These are phyloP conservation scores for Xylogone sp. DNA, from an alignment of 2,329 filamentous ascomycete genomes.

Conservation along the genomic window DNA sequence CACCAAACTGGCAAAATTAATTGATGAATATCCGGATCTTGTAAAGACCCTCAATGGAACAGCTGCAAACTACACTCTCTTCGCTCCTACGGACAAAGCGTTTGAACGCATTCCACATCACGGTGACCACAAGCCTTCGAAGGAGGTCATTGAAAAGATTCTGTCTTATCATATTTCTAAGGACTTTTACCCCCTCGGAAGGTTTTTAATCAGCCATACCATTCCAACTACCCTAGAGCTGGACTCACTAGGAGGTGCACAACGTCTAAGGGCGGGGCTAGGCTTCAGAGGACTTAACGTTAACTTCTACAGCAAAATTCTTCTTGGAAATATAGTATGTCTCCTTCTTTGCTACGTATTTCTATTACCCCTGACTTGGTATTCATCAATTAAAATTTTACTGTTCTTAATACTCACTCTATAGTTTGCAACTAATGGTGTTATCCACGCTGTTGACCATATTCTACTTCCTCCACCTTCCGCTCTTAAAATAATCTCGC, in stretches of 20 bases:
- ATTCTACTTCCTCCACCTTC: conserved; percentile 74
- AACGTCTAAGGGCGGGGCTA: conserved; percentile 69
- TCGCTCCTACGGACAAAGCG: conserved; percentile 73
- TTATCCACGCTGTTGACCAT: conserved; percentile 73
- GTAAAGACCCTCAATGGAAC: conserved; percentile 73
- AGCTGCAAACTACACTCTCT: conserved; percentile 71
- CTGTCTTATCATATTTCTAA: conserved; percentile 73
- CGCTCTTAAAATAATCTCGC: conserved; percentile 58
- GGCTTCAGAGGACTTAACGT: conserved; percentile 60
- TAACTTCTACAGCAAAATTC: conserved; percentile 73
- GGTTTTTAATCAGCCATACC: conserved; percentile 68
- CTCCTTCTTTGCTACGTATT: neutral
- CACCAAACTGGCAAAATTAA: conserved; percentile 70
- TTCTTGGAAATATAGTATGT: conserved; percentile 67
- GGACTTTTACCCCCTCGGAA: conserved; percentile 61
- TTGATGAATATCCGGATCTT: conserved; percentile 69
- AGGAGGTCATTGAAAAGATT: conserved; percentile 66
- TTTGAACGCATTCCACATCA: conserved; percentile 59
- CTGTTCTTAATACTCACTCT: conserved; percentile 1
- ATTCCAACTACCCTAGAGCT: conserved; percentile 65
- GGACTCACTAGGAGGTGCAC: conserved; percentile 57
- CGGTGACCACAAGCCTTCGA: conserved; percentile 54
- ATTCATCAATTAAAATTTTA: neutral
- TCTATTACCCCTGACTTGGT: neutral
- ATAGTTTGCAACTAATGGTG: conserved; percentile 70